These are phyloP conservation scores for Eucalyptus caleyi DNA, from an alignment of 345 rosid species.

Conservation along the genomic window DNA sequence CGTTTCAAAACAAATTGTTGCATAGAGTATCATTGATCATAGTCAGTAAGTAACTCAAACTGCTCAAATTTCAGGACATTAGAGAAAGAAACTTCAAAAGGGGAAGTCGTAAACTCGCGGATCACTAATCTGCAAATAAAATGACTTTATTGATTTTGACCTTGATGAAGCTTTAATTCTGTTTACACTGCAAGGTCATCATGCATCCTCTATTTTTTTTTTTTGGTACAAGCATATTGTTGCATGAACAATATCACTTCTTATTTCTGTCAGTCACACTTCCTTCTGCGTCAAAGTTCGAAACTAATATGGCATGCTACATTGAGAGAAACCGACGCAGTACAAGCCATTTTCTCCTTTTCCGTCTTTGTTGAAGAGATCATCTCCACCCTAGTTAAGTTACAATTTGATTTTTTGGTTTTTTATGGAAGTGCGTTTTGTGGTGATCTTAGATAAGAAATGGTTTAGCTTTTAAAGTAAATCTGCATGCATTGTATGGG, in stretches of 20 bases:
- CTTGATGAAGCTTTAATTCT: neutral
- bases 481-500: no score
- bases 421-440: no score
- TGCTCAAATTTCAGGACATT: neutral
- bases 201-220: neutral
- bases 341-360: constrained; percentile 41
- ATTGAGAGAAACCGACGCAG: constrained; percentile 29
- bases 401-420: no score
- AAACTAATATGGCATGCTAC: constrained; percentile 19
- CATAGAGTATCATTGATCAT: neutral
- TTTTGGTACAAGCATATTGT: neutral
- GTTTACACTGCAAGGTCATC: no score
- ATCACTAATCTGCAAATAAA: neutral
- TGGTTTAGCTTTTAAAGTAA: no score
- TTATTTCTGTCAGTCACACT: neutral
- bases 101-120: neutral
- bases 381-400: constrained; percentile 5
- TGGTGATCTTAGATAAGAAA: no score
- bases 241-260: neutral
- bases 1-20: no score
- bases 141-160: neutral
- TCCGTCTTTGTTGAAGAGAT: constrained; percentile 25
- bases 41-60: no score
- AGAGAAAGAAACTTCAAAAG: neutral
- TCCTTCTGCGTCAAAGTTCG: neutral